Conservation (phyloP, 768 basidiomycete species). For the Leucocoprinus leucothites region DNA sequence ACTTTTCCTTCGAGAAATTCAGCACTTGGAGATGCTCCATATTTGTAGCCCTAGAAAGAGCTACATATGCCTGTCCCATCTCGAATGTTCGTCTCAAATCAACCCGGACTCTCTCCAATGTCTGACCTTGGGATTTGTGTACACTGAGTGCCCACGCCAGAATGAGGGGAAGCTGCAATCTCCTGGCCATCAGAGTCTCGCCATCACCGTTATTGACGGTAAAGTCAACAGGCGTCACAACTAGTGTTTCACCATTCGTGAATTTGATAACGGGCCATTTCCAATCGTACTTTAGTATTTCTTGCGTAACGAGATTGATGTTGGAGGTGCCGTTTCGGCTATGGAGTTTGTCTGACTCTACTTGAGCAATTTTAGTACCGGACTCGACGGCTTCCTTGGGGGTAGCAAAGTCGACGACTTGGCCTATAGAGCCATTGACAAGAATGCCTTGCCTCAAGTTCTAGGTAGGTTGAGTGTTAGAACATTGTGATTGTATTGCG, state of each 20-base stretch:
- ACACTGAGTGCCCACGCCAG: constrained; percentile 89
- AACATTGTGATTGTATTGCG: not conserved
- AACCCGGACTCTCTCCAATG: constrained; percentile 69
- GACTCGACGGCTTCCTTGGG: constrained; percentile 37
- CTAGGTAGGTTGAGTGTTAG: constrained; percentile 29
- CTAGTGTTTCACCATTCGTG: constrained; percentile 38
- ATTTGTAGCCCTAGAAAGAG: constrained; percentile 70
- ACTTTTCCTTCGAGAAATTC: constrained; percentile 62
- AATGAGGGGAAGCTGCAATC: constrained; percentile 62
- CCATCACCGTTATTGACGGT: constrained; percentile 62
- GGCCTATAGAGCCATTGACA: constrained; percentile 71
- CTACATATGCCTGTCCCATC: constrained; percentile 76
- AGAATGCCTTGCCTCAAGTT: constrained; percentile 66
- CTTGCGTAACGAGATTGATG: not conserved
- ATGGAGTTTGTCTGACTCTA: not conserved
- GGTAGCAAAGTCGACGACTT: constrained; percentile 45
- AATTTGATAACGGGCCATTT: constrained; percentile 64
- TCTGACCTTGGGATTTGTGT: constrained; percentile 79
- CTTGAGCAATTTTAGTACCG: constrained; percentile 33
- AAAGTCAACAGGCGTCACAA: constrained; percentile 58
- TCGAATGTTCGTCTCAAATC: constrained; percentile 77
- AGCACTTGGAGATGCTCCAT: constrained; percentile 63
- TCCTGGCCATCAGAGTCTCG: constrained; percentile 45
- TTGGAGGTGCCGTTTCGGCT: not conserved
- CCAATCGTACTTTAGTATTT: constrained; percentile 1